phyloP scores from a whole-genome alignment of 176 grass and related monocot species.

The Neostapfia colusana region DNA sequence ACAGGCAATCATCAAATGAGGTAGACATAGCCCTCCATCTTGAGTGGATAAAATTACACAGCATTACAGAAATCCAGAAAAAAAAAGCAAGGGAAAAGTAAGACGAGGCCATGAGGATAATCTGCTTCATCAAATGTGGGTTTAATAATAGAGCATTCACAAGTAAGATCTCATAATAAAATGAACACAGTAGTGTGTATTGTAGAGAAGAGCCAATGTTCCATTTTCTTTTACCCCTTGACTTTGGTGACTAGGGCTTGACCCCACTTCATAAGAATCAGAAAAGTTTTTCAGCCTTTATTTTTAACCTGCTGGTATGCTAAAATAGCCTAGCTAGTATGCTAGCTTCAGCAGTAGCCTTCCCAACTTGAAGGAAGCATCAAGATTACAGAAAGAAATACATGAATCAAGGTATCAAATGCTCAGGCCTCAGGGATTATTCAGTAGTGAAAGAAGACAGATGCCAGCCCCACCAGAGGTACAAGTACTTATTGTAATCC shows the following conservation, averaged over 20 bases:
- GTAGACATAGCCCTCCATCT: conserved; percentile 13
- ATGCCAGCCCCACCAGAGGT: not conserved
- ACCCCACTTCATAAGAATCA: not conserved
- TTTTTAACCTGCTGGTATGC: not conserved
- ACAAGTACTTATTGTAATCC: not conserved
- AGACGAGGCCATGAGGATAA: not conserved
- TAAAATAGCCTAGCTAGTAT: conserved; percentile 28
- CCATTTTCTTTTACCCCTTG: too few species aligned
- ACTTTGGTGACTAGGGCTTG: not conserved
- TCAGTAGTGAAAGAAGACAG: not conserved
- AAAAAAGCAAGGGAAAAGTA: conserved; percentile 18
- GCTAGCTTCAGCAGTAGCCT: not conserved
- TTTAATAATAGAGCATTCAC: conserved; percentile 14
- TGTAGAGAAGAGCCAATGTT: not conserved
- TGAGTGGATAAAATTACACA: conserved; percentile 23
- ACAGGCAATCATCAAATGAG: conserved; percentile 41
- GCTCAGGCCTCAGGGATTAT: not conserved
- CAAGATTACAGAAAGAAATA: not conserved
- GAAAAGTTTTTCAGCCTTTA: not conserved
- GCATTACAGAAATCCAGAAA: not conserved
- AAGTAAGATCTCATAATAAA: not conserved
- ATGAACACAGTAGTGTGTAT: not conserved
- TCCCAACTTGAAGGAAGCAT: not conserved
- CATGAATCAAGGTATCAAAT: conserved; percentile 4
- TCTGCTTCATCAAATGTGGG: conserved; percentile 14